Base-by-base conservation (phyloP, 2,329 filamentous ascomycete genomes). In the Diaporthe citrichinensis region DNA sequence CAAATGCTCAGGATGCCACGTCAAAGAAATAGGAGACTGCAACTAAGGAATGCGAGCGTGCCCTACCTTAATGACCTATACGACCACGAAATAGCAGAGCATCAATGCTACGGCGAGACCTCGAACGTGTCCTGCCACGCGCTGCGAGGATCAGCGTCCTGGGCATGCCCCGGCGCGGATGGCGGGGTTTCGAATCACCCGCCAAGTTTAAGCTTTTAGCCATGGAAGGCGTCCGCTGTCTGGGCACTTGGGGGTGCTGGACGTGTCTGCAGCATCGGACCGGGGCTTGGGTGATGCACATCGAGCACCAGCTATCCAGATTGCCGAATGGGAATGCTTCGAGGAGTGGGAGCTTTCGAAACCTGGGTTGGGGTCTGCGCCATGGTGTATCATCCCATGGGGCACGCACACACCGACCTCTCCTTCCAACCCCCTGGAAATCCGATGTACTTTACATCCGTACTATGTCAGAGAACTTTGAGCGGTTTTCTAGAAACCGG, bases 191-290 rank as follows among this genome's bases (percentile, higher is more conserved):
- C 46, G 46, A 68, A 68, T 68, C 46, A 46, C 65, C 46, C 65
- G 65, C 65, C 65, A 68, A 68, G 46, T 68, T 68, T 68, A 68
- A 68, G 65, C 65, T 68, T 68, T 68, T 53, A n/a, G n/a, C 65
- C 65, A 51, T 68, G 65, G 65, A 53, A 68, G 46, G 65, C 65
- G 31, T 68, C 65, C 65, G 46, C 65, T 53, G 46, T 53, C 65
- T 53, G 31, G 46, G 44, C 65, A 17, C 31, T 39, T 23, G 46
- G 44, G 31, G 23, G 4, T 25, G 65, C 65, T 53, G 44, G 46
- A 53, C 65, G 23, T 51, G 39, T 28, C 46, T 53, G 65, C 65
- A 68, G 65, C n/a, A 28, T 39, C 23, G 65, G 65, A 28, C 65
- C 65, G 28, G 46, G 46, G 46, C 46, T 28, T 53, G 65, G 23